Conservation (phyloP, 2,329 filamentous ascomycete genomes). For the Arthrobotrys entomopaga region DNA sequence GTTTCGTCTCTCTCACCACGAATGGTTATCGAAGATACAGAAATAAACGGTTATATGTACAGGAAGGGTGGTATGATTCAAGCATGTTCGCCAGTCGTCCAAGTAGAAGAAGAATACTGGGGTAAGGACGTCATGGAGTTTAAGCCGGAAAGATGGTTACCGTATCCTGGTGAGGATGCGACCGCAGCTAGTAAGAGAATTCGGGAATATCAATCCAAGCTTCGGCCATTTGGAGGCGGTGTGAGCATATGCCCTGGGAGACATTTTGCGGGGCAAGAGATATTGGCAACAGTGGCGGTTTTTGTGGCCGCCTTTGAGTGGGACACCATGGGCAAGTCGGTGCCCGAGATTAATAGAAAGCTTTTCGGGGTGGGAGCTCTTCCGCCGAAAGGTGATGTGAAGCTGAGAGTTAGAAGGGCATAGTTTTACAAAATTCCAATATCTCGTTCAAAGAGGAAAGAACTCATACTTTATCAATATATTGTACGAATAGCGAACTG, state of each 20-base stretch:
- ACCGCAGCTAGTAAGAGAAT: constrained; percentile 22
- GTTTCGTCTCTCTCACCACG: constrained; percentile 42
- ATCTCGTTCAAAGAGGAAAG: no score
- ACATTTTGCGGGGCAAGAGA: constrained; percentile 43
- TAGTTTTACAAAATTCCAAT: background rate
- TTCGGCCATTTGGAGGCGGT: constrained; percentile 43
- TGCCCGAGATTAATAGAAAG: constrained; percentile 22
- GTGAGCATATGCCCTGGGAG: constrained; percentile 35
- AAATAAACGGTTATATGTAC: constrained; percentile 45
- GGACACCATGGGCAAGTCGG: constrained; percentile 17
- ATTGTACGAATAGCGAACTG: no score
- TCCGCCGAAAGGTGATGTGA: constrained; percentile 33
- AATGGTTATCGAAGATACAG: constrained; percentile 44
- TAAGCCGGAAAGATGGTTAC: constrained; percentile 36
- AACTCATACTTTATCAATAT: no score
- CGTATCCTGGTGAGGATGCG: constrained; percentile 30
- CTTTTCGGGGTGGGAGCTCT: constrained; percentile 33
- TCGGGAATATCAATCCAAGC: constrained; percentile 22
- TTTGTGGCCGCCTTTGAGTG: constrained; percentile 41
- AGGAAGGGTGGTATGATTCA: constrained; percentile 52
- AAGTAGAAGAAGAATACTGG: constrained; percentile 43
- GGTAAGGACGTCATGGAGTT: constrained; percentile 39
- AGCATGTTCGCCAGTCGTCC: constrained; percentile 12
- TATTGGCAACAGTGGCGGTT: constrained; percentile 32
- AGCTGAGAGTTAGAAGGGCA: constrained; percentile 16